These are phyloP conservation scores for Filosporella fistucella DNA, from an alignment of 495 filamentous ascomycete species.

Conservation along the genomic window DNA sequence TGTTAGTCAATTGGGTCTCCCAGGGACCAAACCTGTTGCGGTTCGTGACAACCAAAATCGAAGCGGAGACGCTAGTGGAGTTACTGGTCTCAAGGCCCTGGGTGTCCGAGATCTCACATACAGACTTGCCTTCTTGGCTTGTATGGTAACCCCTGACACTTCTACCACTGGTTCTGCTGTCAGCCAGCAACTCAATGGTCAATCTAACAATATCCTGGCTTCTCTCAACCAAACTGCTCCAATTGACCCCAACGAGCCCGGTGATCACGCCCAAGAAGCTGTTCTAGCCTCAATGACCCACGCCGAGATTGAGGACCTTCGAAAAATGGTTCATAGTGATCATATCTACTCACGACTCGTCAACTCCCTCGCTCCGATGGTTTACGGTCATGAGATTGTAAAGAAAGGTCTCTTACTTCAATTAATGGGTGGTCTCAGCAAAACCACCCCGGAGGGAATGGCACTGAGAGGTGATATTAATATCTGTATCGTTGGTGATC, in stretches of 20 bases:
- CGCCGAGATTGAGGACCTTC: constrained; percentile 84
- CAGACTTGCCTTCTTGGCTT: constrained; percentile 92
- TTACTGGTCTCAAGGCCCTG: constrained; percentile 83
- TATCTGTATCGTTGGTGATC: constrained; percentile 97
- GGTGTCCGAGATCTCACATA: constrained; percentile 96
- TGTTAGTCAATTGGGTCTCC: constrained; percentile 90
- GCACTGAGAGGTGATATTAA: constrained; percentile 95
- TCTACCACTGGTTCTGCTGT: constrained; percentile 67
- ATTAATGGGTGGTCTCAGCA: constrained; percentile 87
- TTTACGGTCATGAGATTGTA: constrained; percentile 94
- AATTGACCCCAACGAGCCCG: constrained; percentile 57
- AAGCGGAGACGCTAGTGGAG: constrained; percentile 70
- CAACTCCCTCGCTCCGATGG: constrained; percentile 92
- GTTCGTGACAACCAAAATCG: constrained; percentile 76
- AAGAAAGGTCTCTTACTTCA: constrained; percentile 96
- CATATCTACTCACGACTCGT: constrained; percentile 94
- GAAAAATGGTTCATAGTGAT: constrained; percentile 88
- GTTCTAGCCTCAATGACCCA: constrained; percentile 78
- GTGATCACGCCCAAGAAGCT: constrained; percentile 83
- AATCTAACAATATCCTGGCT: constrained; percentile 74
- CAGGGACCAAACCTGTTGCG: constrained; percentile 80
- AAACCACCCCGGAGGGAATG: constrained; percentile 88
- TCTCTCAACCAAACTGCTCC: constrained; percentile 69
- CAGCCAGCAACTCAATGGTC: constrained; percentile 62
- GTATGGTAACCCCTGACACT: constrained; percentile 93